These are phyloP conservation scores for Leccinum fallax DNA, from an alignment of 1,284 basidiomycete genomes.

Conservation along the genomic window DNA sequence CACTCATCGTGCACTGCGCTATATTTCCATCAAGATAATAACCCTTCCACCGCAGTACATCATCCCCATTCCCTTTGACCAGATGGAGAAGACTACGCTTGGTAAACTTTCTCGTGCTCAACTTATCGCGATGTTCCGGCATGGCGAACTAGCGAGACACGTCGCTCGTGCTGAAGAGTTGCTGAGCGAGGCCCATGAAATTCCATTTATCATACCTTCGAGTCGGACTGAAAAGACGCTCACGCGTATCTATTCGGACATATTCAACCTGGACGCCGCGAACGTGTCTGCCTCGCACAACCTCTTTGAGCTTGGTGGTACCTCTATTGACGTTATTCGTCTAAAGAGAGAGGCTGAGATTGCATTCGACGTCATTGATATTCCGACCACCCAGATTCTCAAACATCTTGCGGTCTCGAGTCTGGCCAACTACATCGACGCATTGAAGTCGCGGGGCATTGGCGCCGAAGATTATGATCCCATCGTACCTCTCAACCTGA, in stretches of 20 bases:
- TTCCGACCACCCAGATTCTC: constrained; percentile 43
- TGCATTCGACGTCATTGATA: constrained; percentile 35
- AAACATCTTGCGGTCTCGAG: constrained; percentile 38
- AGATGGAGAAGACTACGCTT: constrained; percentile 32
- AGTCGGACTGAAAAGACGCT: constrained; percentile 22
- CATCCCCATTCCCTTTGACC: constrained; percentile 21
- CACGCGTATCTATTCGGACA: constrained; percentile 25
- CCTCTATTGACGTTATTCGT: constrained; percentile 31
- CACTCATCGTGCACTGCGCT: constrained; percentile 21
- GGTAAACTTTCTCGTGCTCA: constrained; percentile 28
- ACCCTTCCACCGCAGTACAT: constrained; percentile 29
- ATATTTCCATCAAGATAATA: constrained; percentile 28
- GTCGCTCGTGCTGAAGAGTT: constrained; percentile 25
- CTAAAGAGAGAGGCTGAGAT: constrained; percentile 37
- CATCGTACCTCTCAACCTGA: constrained; percentile 37
- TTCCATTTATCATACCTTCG: constrained; percentile 16
- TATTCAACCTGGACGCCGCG: constrained; percentile 21
- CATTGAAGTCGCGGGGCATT: constrained; percentile 14
- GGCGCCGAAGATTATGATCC: constrained; percentile 29
- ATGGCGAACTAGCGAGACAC: constrained; percentile 26
- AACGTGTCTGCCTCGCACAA: constrained; percentile 29
- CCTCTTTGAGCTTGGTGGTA: constrained; percentile 32
- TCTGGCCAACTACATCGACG: constrained; percentile 30
- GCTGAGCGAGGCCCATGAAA: constrained; percentile 16
- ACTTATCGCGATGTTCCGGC: constrained; percentile 18